These are phyloP conservation scores for Karstenula rhodostoma DNA, from an alignment of 2,329 filamentous ascomycete species.

Conservation along the genomic window DNA sequence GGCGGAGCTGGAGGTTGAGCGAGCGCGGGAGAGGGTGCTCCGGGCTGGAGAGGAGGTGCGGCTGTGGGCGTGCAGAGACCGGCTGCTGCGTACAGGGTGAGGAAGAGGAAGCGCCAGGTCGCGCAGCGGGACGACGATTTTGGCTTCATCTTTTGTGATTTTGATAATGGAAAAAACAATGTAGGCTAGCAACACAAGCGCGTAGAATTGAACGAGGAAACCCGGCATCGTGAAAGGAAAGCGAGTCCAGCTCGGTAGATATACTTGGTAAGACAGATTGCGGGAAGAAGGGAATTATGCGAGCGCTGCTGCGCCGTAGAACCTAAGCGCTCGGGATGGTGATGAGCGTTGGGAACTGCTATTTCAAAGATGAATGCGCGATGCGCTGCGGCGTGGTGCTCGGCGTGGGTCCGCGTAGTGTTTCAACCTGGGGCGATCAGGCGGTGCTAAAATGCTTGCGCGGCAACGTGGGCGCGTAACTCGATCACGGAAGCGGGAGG, in stretches of 20 bases:
- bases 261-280: constrained; percentile 5
- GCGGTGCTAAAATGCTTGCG: constrained; percentile 4
- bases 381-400: constrained; percentile 8
- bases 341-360: constrained; percentile 11
- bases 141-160: constrained; percentile 15
- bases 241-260: constrained; percentile 13
- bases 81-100: constrained; percentile 14
- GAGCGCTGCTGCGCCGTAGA: constrained; percentile 9
- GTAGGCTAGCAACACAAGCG: constrained; percentile 17
- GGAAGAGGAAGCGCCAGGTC: constrained; percentile 14
- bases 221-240: constrained; percentile 4
- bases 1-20: constrained; percentile 9
- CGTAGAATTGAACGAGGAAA: constrained; percentile 18
- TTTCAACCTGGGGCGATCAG: constrained; percentile 12
- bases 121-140: constrained; percentile 14
- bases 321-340: constrained; percentile 8
- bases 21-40: constrained; percentile 5
- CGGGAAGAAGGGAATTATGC: not conserved
- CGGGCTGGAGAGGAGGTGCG: constrained; percentile 12
- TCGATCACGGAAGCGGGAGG: not conserved
- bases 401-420: constrained; percentile 10
- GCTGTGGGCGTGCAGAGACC: constrained; percentile 11
- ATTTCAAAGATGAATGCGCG: constrained; percentile 6
- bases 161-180: constrained; percentile 16
- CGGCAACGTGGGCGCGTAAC: constrained; percentile 10